Evolutionary conservation across 371 early-diverging fungal species (phyloP), one percentile per base, ranked within the genome.

Genomic region (Lichtheimia ramosa): DNA sequence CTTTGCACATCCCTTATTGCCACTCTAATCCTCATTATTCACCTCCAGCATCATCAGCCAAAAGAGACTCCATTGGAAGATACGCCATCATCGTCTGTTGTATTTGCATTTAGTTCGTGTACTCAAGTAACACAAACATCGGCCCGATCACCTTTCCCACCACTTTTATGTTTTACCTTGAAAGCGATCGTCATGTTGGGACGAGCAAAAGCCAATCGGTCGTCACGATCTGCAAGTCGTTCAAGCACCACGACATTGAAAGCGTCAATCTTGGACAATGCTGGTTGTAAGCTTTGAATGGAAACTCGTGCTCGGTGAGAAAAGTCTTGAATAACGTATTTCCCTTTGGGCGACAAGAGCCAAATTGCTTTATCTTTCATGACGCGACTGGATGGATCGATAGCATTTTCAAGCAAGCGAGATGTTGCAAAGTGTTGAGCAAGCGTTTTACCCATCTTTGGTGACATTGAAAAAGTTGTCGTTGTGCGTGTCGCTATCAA

Each of bases 391-490:
- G 64, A 62, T 0, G 82, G 71, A 48, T 86, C 86, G 0, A 70
- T 59, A 3, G 79, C 77, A 18, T 72, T 78, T 57, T 81, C 83
- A 20, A 73, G 60, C 18, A 84, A 56, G 4, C 76, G 72, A 1
- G 84, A 77, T 34, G 83, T 81, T 63, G 83, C 67, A 40, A 84
- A 83, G 34, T 82, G 73, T 55, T 83, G 84, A 8, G 79, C 80
- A 21, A 46, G 46, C 5, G 46, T 46, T n/a, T 21, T n/a, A 4
- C 46, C 46, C 46, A 46, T 46, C 16, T 46, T 46, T n/a, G 46
- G 46, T 2, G 46, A 46, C 46, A 46, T 46, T 46, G 46, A 46
- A 16, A 46, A 46, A 1, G 46, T 46, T 2, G 46, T 46, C 1
- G 46, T 46, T 0, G 46, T 46, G 18, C 21, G n/a, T n/a, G 46